These are phyloP conservation scores for Cladosporium sp. DNA, from an alignment of 2,329 filamentous ascomycete genomes.

Conservation along the genomic window DNA sequence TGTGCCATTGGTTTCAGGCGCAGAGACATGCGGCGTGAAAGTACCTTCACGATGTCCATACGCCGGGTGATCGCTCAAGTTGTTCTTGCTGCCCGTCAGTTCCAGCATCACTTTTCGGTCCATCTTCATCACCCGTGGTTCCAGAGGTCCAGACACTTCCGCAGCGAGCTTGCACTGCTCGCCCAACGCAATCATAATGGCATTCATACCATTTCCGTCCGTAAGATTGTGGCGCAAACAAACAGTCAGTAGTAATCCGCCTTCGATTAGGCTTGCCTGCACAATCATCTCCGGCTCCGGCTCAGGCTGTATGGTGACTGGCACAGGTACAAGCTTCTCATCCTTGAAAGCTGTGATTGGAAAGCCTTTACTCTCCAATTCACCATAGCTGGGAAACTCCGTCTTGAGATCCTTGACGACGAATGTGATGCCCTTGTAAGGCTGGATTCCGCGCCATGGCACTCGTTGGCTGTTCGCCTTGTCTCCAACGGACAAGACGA, in stretches of 20 bases:
- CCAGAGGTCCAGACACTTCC: slow-evolving; percentile 13
- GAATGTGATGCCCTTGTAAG: slow-evolving; percentile 17
- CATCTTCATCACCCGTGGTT: slow-evolving; percentile 14
- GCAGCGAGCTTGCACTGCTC: slow-evolving; percentile 18
- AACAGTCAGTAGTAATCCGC: slow-evolving; percentile 18
- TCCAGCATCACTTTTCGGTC: slow-evolving; percentile 15
- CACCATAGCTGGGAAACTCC: slow-evolving; percentile 13
- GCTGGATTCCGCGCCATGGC: slow-evolving; percentile 17
- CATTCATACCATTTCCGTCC: slow-evolving; percentile 22
- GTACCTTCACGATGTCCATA: slow-evolving; percentile 10
- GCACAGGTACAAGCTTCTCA: slow-evolving; percentile 17
- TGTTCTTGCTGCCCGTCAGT: slow-evolving; percentile 13
- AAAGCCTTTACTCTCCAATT: slow-evolving; percentile 16
- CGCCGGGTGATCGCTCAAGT: slow-evolving; percentile 17
- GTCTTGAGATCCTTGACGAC: slow-evolving; percentile 17
- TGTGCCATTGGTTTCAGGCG: not conserved
- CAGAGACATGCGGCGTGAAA: slow-evolving; percentile 13
- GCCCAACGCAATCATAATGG: slow-evolving; percentile 18
- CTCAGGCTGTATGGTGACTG: slow-evolving; percentile 17
- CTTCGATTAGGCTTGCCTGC: slow-evolving; percentile 19
- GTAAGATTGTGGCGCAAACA: slow-evolving; percentile 21
- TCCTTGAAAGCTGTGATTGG: slow-evolving; percentile 19
- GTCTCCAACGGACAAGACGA: slow-evolving; percentile 15
- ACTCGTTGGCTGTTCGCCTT: slow-evolving; percentile 2
- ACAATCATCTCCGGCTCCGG: slow-evolving; percentile 16